Evolutionary conservation across 345 rosid species (phyloP).

Genomic region (Melaleuca quinquenervia): DNA sequence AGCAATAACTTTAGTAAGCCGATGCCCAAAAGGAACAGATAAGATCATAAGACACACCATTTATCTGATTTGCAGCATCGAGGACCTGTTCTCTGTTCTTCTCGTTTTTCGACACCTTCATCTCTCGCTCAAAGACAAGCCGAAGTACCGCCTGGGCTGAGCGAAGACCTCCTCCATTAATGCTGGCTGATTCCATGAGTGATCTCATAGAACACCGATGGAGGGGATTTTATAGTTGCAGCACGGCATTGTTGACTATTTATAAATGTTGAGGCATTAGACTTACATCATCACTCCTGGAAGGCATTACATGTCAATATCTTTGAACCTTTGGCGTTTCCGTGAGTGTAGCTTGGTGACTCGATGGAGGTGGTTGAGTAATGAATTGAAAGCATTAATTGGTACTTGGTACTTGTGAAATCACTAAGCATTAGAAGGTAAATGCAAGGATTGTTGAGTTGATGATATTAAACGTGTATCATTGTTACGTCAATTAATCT

Average conservation of each 20-base stretch:
- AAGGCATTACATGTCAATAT: background rate
- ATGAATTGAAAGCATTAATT: background rate
- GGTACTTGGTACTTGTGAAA: too few relatives aligned
- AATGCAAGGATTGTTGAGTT: too few relatives aligned
- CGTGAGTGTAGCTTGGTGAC: too few relatives aligned
- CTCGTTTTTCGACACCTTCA: conserved; percentile 55
- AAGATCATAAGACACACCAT: too few relatives aligned
- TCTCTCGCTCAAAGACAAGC: conserved; percentile 40
- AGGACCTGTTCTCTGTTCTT: conserved; percentile 55
- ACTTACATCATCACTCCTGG: background rate
- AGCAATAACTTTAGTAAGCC: too few relatives aligned
- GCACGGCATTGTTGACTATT: background rate
- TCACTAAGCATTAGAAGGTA: too few relatives aligned
- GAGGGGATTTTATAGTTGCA: background rate
- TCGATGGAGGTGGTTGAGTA: background rate
- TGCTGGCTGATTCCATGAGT: conserved; percentile 62
- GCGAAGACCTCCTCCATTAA: conserved; percentile 39
- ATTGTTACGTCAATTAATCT: too few relatives aligned
- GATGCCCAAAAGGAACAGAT: too few relatives aligned
- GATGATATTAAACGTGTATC: too few relatives aligned
- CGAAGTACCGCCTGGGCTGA: conserved; percentile 34
- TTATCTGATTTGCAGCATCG: conserved; percentile 40
- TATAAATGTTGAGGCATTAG: background rate
- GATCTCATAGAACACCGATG: conserved; percentile 40
- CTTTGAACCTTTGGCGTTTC: too few relatives aligned